phyloP scores from a whole-genome alignment of 768 basidiomycete species.

The Austroboletus festivus region DNA sequence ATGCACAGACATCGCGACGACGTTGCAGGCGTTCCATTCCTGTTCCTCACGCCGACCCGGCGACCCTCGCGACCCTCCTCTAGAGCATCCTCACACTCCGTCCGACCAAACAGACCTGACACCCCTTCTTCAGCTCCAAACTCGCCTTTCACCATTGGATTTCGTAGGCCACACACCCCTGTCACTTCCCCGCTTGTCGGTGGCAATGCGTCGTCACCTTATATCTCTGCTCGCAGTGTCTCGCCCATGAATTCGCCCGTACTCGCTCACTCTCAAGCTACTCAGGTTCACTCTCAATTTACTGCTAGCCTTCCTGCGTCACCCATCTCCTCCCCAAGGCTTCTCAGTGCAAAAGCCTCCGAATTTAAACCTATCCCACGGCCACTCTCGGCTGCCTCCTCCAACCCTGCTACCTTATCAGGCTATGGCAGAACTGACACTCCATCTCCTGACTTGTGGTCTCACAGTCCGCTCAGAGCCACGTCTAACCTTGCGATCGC shows the following conservation, averaged over 20 bases:
- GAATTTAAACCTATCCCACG: constrained; percentile 86
- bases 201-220: constrained; percentile 50
- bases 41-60: constrained; percentile 76
- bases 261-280: constrained; percentile 51
- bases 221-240: constrained; percentile 51
- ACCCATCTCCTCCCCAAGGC: constrained; percentile 78
- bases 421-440: constrained; percentile 61
- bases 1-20: constrained; percentile 96
- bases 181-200: constrained; percentile 71
- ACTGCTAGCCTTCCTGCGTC: constrained; percentile 83
- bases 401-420: constrained; percentile 49
- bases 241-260: constrained; percentile 68
- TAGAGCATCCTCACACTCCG: constrained; percentile 68
- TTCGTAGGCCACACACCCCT: constrained; percentile 79
- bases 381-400: constrained; percentile 69
- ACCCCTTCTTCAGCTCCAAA: constrained; percentile 73
- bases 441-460: constrained; percentile 89
- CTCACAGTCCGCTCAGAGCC: constrained; percentile 63
- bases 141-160: constrained; percentile 72
- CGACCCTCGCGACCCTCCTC: constrained; percentile 82
- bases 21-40: constrained; percentile 75
- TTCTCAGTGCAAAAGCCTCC: constrained; percentile 85
- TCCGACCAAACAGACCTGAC: constrained; percentile 68
- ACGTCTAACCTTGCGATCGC: constrained; percentile 89
- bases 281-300: constrained; percentile 58